Percentiles rank a stretch among this genome's conserved stretches.
These are phyloP conservation scores for Pseudocercospora vitis DNA, from an alignment of 2,329 filamentous ascomycete species.

Conservation along the genomic window DNA sequence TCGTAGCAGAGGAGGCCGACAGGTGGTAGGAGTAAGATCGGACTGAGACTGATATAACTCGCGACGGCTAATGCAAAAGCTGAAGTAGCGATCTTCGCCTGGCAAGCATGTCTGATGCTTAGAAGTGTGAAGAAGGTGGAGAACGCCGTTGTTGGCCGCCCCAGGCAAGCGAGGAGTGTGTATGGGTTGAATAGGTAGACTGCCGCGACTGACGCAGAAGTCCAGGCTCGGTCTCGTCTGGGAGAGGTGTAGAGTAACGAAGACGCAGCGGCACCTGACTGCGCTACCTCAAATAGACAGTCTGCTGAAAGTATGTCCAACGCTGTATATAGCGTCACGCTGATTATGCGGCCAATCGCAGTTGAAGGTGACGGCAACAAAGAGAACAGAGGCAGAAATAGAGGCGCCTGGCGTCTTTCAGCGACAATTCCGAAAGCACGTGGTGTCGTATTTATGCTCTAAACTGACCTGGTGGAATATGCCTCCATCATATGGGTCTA, in stretches of 20 bases:
- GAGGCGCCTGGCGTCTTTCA: constrained; percentile 63
- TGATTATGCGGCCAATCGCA: constrained; percentile 50
- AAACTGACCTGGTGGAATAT: constrained; percentile 66
- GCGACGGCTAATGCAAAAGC: constrained; percentile 85
- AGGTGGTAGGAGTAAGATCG: constrained; percentile 80
- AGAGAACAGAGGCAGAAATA: constrained; percentile 88
- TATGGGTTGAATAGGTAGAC: constrained; percentile 93
- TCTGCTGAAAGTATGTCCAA: constrained; percentile 81
- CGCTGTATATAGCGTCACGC: constrained; percentile 74
- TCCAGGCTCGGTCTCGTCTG: constrained; percentile 72
- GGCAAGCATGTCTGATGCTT: constrained; percentile 76
- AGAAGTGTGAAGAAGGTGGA: constrained; percentile 84
- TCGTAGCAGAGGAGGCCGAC: constrained; percentile 80
- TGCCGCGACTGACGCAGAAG: constrained; percentile 72
- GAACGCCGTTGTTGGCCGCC: constrained; percentile 83
- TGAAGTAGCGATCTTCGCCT: constrained; percentile 68
- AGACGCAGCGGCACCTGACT: constrained; percentile 74
- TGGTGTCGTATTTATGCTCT: no score
- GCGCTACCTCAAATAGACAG: constrained; percentile 75
- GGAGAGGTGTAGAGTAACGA: constrained; percentile 77
- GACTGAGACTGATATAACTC: constrained; percentile 89
- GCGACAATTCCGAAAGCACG: background rate
- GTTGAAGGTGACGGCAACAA: constrained; percentile 73
- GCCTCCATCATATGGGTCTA: constrained; percentile 95
- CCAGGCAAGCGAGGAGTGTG: constrained; percentile 86